Percentiles rank a stretch among this genome's conserved stretches.
These are phyloP conservation scores for Alternaria sp. DNA, from an alignment of 2,329 filamentous ascomycete genomes.

Conservation along the genomic window DNA sequence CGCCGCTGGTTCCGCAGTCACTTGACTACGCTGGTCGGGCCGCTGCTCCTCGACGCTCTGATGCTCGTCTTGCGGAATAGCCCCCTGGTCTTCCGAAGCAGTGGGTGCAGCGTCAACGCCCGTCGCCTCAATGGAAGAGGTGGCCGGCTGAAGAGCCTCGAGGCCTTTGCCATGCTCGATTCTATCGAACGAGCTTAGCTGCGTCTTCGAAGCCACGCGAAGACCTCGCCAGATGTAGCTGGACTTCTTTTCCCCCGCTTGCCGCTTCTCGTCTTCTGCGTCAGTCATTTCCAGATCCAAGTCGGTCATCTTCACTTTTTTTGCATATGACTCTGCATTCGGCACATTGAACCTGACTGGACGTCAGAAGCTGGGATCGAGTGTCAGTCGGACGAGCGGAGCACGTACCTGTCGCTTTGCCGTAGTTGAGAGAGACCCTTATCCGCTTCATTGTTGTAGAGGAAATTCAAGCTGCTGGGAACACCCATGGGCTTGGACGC, in stretches of 20 bases:
- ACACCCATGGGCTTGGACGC: slow-evolving; percentile 58
- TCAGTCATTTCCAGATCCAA: slow-evolving; percentile 85
- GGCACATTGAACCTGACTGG: slow-evolving; percentile 69
- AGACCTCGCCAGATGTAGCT: slow-evolving; percentile 92
- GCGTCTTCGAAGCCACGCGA: slow-evolving; percentile 75
- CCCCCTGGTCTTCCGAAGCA: slow-evolving; percentile 45
- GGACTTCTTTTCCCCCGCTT: slow-evolving; percentile 72
- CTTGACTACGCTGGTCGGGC: slow-evolving; percentile 47
- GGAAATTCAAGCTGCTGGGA: slow-evolving; percentile 62
- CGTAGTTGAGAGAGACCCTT: slow-evolving; percentile 74
- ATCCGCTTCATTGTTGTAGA: slow-evolving; percentile 69
- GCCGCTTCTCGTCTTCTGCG: slow-evolving; percentile 65
- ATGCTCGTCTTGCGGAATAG: slow-evolving; percentile 45
- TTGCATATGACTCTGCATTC: slow-evolving; percentile 71
- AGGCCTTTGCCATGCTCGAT: slow-evolving; percentile 77
- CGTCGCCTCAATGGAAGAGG: slow-evolving; percentile 41
- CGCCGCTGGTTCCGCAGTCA: slow-evolving; percentile 40
- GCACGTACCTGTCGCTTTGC: slow-evolving; percentile 59
- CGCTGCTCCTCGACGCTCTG: slow-evolving; percentile 50
- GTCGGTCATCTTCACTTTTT: slow-evolving; percentile 77
- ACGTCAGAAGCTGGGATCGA: slow-evolving; percentile 30
- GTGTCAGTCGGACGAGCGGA: slow-evolving; percentile 34
- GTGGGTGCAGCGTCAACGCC: slow-evolving; percentile 42
- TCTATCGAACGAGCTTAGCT: slow-evolving; percentile 81
- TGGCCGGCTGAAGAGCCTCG: slow-evolving; percentile 55